Conservation (phyloP, 1,284 basidiomycete species). For the Leccinum proliferum region DNA sequence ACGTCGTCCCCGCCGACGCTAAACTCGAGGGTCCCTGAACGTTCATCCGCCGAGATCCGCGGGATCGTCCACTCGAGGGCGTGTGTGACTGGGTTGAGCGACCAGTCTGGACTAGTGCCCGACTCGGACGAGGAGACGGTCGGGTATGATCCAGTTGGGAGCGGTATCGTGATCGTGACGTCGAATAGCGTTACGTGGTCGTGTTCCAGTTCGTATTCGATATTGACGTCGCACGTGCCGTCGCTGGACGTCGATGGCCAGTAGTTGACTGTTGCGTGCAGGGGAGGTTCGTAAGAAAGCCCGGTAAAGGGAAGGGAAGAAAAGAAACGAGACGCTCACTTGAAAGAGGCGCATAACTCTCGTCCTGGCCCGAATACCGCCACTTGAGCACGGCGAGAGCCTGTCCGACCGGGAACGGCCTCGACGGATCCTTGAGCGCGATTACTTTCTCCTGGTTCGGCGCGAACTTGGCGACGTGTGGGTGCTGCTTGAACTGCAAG, state of each 20-base stretch:
- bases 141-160: conserved; percentile 74
- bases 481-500: conserved; percentile 95
- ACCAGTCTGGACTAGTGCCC: conserved; percentile 68
- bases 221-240: conserved; percentile 88
- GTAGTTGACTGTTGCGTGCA: conserved; percentile 70
- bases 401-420: conserved; percentile 87
- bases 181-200: conserved; percentile 69
- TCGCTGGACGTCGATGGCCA: conserved; percentile 94
- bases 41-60: too few relatives aligned
- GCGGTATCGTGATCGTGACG: conserved; percentile 79
- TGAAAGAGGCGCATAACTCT: conserved; percentile 85
- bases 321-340: conserved; percentile 48
- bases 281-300: background rate
- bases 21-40: conserved; percentile 52
- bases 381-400: conserved; percentile 88
- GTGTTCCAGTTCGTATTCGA: conserved; percentile 96
- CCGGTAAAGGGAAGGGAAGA: background rate
- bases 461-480: conserved; percentile 86
- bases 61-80: conserved; percentile 39
- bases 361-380: conserved; percentile 89
- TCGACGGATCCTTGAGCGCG: conserved; percentile 78
- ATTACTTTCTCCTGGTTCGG: conserved; percentile 66
- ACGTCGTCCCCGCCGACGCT: conserved; percentile 79
- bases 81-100: conserved; percentile 73
- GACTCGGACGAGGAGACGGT: conserved; percentile 58